A percentile compares a stretch with the other conserved stretches of the same genome.
Evolutionary conservation across 352 stramenopile genomes (phyloP).

Genomic region (Phytophthora vignae): DNA sequence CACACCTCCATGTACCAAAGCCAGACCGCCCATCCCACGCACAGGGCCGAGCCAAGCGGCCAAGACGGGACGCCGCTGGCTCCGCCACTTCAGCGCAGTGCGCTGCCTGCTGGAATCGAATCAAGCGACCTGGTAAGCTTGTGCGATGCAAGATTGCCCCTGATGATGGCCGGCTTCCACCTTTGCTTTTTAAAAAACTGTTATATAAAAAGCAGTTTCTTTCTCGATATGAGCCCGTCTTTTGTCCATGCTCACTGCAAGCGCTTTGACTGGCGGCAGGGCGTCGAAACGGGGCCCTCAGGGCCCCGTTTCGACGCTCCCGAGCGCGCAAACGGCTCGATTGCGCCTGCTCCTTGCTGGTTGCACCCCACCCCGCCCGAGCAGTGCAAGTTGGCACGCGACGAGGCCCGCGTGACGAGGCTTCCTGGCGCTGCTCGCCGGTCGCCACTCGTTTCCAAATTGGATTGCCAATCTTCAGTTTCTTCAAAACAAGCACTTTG

Average conservation of each 20-base stretch:
- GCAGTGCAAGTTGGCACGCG: slow-evolving; percentile 35
- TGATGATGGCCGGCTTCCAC: slow-evolving; percentile 20
- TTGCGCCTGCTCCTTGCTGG: slow-evolving; percentile 23
- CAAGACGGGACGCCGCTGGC: not conserved
- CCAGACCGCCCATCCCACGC: slow-evolving; percentile 12
- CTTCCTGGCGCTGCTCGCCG: slow-evolving; percentile 6
- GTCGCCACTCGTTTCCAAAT: slow-evolving; percentile 10
- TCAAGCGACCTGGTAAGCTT: slow-evolving; percentile 3
- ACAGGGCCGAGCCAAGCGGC: not conserved
- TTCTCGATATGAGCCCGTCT: slow-evolving; percentile 9
- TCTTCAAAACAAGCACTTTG: slow-evolving; percentile 22
- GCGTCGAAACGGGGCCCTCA: no score
- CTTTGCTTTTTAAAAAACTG: slow-evolving; percentile 8
- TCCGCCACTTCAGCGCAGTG: not conserved
- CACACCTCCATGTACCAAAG: slow-evolving; percentile 36
- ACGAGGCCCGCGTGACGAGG: slow-evolving; percentile 27
- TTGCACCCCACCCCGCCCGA: slow-evolving; percentile 26
- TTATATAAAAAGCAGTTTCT: slow-evolving; percentile 26
- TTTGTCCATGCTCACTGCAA: slow-evolving; percentile 8
- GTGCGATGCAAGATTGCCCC: slow-evolving; percentile 18
- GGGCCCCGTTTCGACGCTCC: slow-evolving; percentile 11
- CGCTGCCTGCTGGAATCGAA: not conserved
- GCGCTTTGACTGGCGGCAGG: slow-evolving; percentile 22
- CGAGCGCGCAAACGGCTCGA: slow-evolving; percentile 20
- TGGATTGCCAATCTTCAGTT: slow-evolving; percentile 32